Base-by-base conservation (phyloP, 1,284 basidiomycete species). In the Phellinidium pouzarii region DNA sequence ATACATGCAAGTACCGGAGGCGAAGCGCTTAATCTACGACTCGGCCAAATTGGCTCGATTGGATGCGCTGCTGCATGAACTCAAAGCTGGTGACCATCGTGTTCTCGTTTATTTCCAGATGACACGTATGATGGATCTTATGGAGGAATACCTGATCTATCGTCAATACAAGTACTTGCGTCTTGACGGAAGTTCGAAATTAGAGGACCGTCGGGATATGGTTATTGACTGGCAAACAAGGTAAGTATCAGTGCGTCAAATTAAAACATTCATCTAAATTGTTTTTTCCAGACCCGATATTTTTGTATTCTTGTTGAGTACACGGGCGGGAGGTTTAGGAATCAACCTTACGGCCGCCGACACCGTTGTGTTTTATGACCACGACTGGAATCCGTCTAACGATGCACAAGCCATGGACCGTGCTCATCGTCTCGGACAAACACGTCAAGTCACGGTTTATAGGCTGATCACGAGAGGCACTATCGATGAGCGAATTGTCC, bases 391-490 rank as follows among this genome's bases (percentile, higher is more conserved):
- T 68, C 96, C 94, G 12, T 95, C 92, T 25, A 99, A 99, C 66
- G 96, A 99, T 67, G 92, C 94, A 38, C 96, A 99, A 69, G 96
- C 96, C 9, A 99, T 99, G 96, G 96, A 99, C 66, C 91, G 96
- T 63, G 96, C 96, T 17, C 96, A 99, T 73, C 92, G 96, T 64
- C 79, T 99, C 11, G 96, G 96, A 34, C 96, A 99, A 71, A 99
- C 94, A 9, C 90, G 94, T 58, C 96, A 99, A 73, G 96, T 99
- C 54, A 99, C 95, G 0, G 95, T 99, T 4, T 99, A 99, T 69
- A 87, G 96, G 37, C 76, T 99, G 50, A 96, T 99, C 64, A 95
- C 92, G 8, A 90, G 84, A 65, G 94, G 94, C 11, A 99, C 96
- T 0, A 98, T 99, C 65, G 96, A 99, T 67, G 95, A 99, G 69